phyloP scores from a whole-genome alignment of 2,329 filamentous ascomycete species.

The Didymella segeticola region DNA sequence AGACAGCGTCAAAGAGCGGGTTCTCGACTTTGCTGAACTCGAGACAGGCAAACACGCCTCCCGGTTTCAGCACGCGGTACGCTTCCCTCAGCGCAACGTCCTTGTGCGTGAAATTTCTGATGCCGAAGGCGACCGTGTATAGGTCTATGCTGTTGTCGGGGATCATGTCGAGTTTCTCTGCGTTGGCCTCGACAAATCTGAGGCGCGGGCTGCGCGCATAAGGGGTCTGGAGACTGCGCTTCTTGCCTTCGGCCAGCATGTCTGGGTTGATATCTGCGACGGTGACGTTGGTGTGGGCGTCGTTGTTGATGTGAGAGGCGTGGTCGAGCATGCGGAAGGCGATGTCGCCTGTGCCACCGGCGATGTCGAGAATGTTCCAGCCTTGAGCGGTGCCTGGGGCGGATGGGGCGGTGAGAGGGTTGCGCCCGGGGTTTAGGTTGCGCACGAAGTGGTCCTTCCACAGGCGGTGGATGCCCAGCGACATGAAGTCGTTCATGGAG shows the following conservation, averaged over 20 bases:
- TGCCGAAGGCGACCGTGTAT: constrained; percentile 97
- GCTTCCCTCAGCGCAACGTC: constrained; percentile 82
- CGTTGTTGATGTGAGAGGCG: constrained; percentile 78
- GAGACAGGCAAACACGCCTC: constrained; percentile 93
- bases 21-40: constrained; percentile 91
- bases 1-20: constrained; percentile 79
- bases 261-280: constrained; percentile 95
- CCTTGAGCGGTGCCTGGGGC: constrained; percentile 46
- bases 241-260: constrained; percentile 88
- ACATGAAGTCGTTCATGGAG: constrained; percentile 99
- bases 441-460: constrained; percentile 99
- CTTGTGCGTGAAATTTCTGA: constrained; percentile 96
- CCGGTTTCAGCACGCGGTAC: constrained; percentile 86
- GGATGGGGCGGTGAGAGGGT: constrained; percentile 44
- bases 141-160: constrained; percentile 79
- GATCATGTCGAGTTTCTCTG: constrained; percentile 74
- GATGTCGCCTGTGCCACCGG: constrained; percentile 96
- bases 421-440: constrained; percentile 80
- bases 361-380: constrained; percentile 89
- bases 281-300: constrained; percentile 81
- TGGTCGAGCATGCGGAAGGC: constrained; percentile 95
- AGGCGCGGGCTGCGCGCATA: constrained; percentile 63
- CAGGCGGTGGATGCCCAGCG: constrained; percentile 90
- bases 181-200: constrained; percentile 89
- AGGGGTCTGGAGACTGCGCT: constrained; percentile 71